phyloP scores from a whole-genome alignment of 257 asterid genomes.

The Paulownia fortunei region DNA sequence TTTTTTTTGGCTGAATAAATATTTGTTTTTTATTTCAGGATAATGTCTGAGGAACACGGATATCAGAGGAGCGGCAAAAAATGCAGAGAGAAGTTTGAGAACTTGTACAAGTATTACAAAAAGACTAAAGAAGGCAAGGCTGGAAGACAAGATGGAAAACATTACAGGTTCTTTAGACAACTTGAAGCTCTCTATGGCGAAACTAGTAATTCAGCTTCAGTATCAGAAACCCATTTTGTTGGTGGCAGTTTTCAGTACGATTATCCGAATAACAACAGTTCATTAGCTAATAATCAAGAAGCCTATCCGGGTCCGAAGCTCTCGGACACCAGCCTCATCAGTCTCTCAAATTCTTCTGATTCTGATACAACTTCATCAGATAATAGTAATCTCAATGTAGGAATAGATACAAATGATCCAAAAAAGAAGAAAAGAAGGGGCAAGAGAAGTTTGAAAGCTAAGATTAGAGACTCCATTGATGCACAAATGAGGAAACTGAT shows the following conservation, averaged over 20 bases:
- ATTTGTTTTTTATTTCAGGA: slow-evolving; percentile 45
- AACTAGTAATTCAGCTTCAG: slow-evolving; percentile 36
- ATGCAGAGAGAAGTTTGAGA: slow-evolving; percentile 94
- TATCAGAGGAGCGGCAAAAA: slow-evolving; percentile 92
- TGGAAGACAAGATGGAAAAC: slow-evolving; percentile 96
- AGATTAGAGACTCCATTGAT: slow-evolving; percentile 70
- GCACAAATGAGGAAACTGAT: slow-evolving; percentile 66
- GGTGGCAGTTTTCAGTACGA: slow-evolving; percentile 36
- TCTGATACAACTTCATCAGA: slow-evolving; percentile 57
- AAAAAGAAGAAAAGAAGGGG: slow-evolving; percentile 54
- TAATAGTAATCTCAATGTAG: slow-evolving; percentile 29
- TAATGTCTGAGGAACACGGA: slow-evolving; percentile 82
- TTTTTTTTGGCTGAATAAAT: no score
- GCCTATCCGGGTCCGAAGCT: slow-evolving; percentile 39
- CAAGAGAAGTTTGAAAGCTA: slow-evolving; percentile 56
- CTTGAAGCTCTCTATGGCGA: slow-evolving; percentile 95
- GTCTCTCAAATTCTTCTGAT: slow-evolving; percentile 64
- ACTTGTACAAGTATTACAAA: slow-evolving; percentile 90
- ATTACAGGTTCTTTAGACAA: slow-evolving; percentile 87
- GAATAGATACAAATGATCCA: background rate
- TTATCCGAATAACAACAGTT: slow-evolving; percentile 25
- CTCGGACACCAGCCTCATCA: slow-evolving; percentile 59
- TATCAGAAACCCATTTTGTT: slow-evolving; percentile 37
- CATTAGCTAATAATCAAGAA: slow-evolving; percentile 45
- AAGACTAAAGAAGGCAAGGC: slow-evolving; percentile 93